A percentile compares a stretch with the other conserved stretches of the same genome.
Evolutionary conservation across 148 eudicot species (phyloP).

Genomic region (Dysphania ambrosioides): DNA sequence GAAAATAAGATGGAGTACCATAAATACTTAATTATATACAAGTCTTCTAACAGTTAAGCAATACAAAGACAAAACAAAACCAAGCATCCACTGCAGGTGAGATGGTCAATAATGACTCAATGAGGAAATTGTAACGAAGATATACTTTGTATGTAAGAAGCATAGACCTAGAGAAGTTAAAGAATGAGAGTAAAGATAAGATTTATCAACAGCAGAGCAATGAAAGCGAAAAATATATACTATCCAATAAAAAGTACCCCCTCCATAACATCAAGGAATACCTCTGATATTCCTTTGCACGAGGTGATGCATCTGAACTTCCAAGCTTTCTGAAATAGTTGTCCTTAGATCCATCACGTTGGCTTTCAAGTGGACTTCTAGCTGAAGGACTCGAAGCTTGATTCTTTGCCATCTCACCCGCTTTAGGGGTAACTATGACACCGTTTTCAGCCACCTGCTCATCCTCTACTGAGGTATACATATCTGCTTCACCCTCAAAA

Average conservation of each 20-base stretch:
- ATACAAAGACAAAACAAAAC: neutral
- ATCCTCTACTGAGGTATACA: no score
- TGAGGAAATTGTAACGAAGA: neutral
- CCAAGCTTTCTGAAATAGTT: slow-evolving; percentile 34
- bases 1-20: no score
- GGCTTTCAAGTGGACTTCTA: slow-evolving; percentile 42
- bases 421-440: slow-evolving; percentile 31
- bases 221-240: neutral
- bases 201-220: no score
- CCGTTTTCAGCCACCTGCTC: slow-evolving; percentile 39
- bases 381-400: slow-evolving; percentile 62
- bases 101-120: neutral
- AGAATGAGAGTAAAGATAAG: neutral
- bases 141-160: neutral
- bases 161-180: neutral
- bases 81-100: neutral
- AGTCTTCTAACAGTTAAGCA: neutral
- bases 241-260: neutral
- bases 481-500: slow-evolving; percentile 37
- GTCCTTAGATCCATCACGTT: slow-evolving; percentile 40
- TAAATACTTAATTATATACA: neutral
- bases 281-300: slow-evolving; percentile 59
- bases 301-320: slow-evolving; percentile 56
- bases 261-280: slow-evolving; percentile 19
- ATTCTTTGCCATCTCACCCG: slow-evolving; percentile 43